phyloP scores from a whole-genome alignment of 202 grass and related monocot species.

The Musa balbisiana region DNA sequence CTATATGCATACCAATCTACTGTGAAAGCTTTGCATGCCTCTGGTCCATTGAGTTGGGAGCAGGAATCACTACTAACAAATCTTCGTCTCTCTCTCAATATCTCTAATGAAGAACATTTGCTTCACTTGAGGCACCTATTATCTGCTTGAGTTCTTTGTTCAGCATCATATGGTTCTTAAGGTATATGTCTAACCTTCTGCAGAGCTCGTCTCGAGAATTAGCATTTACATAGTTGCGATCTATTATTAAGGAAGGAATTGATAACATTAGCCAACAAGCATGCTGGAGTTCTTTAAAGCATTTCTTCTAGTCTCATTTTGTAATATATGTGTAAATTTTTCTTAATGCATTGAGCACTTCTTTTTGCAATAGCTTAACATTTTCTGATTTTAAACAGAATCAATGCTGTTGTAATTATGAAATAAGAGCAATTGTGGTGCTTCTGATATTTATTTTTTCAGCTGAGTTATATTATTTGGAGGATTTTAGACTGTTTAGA shows the following conservation, averaged over 20 bases:
- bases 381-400: too few relatives aligned
- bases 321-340: too few relatives aligned
- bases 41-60: conserved; percentile 51
- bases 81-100: conserved; percentile 51
- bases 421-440: too few relatives aligned
- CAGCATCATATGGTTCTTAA: background rate
- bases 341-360: too few relatives aligned
- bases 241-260: background rate
- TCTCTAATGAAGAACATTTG: conserved; percentile 67
- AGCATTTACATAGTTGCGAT: background rate
- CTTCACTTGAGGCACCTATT: conserved; percentile 13
- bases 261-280: too few relatives aligned
- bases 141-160: conserved; percentile 2
- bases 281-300: too few relatives aligned
- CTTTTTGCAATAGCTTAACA: too few relatives aligned
- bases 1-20: conserved; percentile 50
- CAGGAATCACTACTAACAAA: conserved; percentile 52
- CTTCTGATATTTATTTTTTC: too few relatives aligned
- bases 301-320: too few relatives aligned
- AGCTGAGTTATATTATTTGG: too few relatives aligned
- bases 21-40: conserved; percentile 48
- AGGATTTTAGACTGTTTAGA: too few relatives aligned
- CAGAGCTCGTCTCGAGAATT: background rate
- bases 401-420: too few relatives aligned
- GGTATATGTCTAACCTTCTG: background rate